Percentiles rank a stretch among this genome's conserved stretches.
Conservation (phyloP, 306 rosid genomes). For the Trifolium dubium region DNA sequence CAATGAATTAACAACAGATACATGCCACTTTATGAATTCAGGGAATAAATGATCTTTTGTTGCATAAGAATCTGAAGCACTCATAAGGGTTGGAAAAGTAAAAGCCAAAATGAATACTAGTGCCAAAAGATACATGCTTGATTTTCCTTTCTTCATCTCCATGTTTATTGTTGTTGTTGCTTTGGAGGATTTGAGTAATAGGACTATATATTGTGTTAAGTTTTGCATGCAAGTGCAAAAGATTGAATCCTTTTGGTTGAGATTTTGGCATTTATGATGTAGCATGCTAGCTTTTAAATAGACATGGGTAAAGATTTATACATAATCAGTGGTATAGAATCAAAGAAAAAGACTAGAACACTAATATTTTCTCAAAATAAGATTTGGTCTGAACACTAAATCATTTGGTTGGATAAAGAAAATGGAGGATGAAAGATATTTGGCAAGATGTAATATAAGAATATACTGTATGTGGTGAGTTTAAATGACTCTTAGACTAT, state of each 20-base stretch:
- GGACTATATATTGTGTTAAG: constrained; percentile 2
- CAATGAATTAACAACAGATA: constrained; percentile 43
- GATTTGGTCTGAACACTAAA: not conserved
- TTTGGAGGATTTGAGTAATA: not conserved
- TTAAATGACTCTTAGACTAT: constrained; percentile 21
- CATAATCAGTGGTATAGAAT: constrained; percentile 1
- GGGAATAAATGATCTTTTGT: constrained; percentile 36
- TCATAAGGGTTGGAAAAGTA: constrained; percentile 7
- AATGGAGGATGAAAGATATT: not conserved
- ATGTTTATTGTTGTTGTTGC: not conserved
- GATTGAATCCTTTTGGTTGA: constrained; percentile 24
- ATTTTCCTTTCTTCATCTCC: constrained; percentile 4
- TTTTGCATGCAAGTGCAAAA: not conserved
- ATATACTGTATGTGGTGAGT: not conserved
- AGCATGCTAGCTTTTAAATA: constrained; percentile 26
- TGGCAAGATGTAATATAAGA: not conserved
- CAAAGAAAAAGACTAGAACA: not conserved
- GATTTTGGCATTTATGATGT: constrained; percentile 33
- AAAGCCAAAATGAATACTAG: constrained; percentile 18
- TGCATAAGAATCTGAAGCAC: constrained; percentile 18
- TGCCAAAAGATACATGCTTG: constrained; percentile 6
- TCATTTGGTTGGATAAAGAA: not conserved
- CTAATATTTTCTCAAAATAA: not conserved
- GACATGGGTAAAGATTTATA: not conserved
- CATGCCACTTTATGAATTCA: constrained; percentile 53